Evolutionary conservation across 192 early-diverging fungal genomes (phyloP).

Genomic region (Lunasporangiospora selenospora): DNA sequence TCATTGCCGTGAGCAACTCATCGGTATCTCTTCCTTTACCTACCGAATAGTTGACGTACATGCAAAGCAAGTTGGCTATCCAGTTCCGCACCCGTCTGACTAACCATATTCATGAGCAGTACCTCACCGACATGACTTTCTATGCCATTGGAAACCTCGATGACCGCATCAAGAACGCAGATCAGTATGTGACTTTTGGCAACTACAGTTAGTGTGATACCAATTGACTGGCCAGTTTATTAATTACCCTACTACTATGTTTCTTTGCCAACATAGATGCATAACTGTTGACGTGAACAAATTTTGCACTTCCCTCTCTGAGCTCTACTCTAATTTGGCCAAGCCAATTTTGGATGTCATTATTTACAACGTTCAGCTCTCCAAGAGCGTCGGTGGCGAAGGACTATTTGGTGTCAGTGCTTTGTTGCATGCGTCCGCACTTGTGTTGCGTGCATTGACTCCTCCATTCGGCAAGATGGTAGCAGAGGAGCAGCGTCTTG

Average conservation of each 20-base stretch:
- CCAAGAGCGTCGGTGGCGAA: conserved; percentile 84
- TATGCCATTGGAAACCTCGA: conserved; percentile 95
- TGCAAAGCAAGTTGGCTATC: conserved; percentile 80
- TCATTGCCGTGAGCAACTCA: neutral
- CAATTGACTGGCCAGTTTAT: conserved; percentile 1
- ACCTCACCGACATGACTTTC: conserved; percentile 90
- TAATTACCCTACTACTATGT: conserved; percentile 8
- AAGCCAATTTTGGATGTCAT: conserved; percentile 95
- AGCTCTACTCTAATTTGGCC: conserved; percentile 93
- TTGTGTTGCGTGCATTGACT: conserved; percentile 81
- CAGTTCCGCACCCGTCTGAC: conserved; percentile 89
- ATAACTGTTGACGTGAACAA: conserved; percentile 91
- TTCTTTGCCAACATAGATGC: conserved; percentile 33
- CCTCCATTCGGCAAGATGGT: conserved; percentile 98
- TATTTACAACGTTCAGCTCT: conserved; percentile 91
- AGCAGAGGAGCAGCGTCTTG: conserved; percentile 89
- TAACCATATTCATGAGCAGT: conserved; percentile 85
- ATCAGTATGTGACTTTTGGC: conserved; percentile 69
- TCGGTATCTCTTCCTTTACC: neutral
- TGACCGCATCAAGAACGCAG: conserved; percentile 89
- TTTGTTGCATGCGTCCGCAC: conserved; percentile 78
- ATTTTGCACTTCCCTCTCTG: conserved; percentile 87
- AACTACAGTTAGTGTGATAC: too few species aligned
- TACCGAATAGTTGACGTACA: conserved; percentile 64
- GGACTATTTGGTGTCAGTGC: conserved; percentile 84